Conservation (phyloP, 371 early-diverging fungal genomes). For the Circinella minor region DNA sequence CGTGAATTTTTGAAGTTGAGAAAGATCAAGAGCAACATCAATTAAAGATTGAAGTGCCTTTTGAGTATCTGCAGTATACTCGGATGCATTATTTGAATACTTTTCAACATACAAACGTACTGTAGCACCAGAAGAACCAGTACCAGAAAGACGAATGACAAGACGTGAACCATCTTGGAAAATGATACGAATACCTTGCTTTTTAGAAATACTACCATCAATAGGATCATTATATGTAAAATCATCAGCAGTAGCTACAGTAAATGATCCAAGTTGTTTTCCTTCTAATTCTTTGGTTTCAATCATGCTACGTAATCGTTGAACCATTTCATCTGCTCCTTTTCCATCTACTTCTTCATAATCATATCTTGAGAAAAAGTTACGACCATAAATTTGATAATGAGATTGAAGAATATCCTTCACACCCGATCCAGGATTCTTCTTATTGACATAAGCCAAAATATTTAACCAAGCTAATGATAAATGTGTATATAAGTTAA, state of each 20-base stretch:
- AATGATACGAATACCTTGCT: slow-evolving; percentile 91
- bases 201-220: slow-evolving; percentile 83
- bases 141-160: slow-evolving; percentile 92
- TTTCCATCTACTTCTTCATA: slow-evolving; percentile 94
- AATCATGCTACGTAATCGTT: slow-evolving; percentile 63
- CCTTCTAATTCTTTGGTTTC: slow-evolving; percentile 57
- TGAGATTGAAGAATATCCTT: slow-evolving; percentile 83
- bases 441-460: slow-evolving; percentile 76
- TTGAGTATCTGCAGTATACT: slow-evolving; percentile 76
- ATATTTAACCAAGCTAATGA: slow-evolving; percentile 91
- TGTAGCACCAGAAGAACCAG: slow-evolving; percentile 96
- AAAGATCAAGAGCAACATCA: slow-evolving; percentile 80
- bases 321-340: slow-evolving; percentile 81
- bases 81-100: slow-evolving; percentile 69
- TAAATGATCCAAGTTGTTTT: slow-evolving; percentile 65
- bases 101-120: slow-evolving; percentile 96
- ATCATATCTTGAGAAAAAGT: slow-evolving; percentile 96
- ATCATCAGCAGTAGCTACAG: slow-evolving; percentile 81
- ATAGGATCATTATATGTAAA: slow-evolving; percentile 95
- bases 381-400: slow-evolving; percentile 88
- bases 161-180: slow-evolving; percentile 92
- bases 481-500: not conserved
- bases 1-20: slow-evolving; percentile 80
- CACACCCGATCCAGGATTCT: slow-evolving; percentile 58
- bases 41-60: slow-evolving; percentile 89